Base-by-base conservation (phyloP, 164 flowering plant species). In the Kingdonia uniflora region DNA sequence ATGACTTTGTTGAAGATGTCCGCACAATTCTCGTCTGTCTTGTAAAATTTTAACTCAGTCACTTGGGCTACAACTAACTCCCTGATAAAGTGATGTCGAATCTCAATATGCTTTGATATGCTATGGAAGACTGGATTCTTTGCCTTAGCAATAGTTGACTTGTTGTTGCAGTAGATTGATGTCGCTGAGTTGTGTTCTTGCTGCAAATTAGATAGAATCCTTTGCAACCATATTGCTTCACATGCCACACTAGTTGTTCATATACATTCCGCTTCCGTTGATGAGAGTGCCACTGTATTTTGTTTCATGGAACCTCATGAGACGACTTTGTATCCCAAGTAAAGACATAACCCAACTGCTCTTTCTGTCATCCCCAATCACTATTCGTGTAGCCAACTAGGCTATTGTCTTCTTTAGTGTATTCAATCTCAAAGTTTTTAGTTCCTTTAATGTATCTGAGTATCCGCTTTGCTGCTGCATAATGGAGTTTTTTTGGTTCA, bases 331-430 rank as follows among this genome's bases (percentile, higher is more conserved):
- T 1, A 15, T 10, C 49, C 49, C 5, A 55, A 19, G 21, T 15
- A 13, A 55, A 44, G 2, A 42, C 20, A 16, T 55, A 43, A 0
- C 40, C 58, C 1, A 43, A 23, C 20, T n/a, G 6, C n/a, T 24
- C 11, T 49, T 39, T 6, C 25, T 3, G 1, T 49, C 54, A 58
- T 58, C 53, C 58, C 51, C 50, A 55, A 29, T 44, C 40, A 4
- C 42, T 55, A 19, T 55, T 17, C 11, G 19, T 43, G 44, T n/a
- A 55, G n/a, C 26, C 14, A 11, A 42, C 15, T 3, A 6, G 6
- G 13, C 39, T 37, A 6, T 53, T 22, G 19, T 53, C 26, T 20
- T 40, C 44, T 19, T 33, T 13, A 11, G 6, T 2, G 2, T 22
- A 19, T 23, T 39, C 16, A 15, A 39, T 3, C 1, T 29, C n/a